These are phyloP conservation scores for Phytophthora sansomeana DNA, from an alignment of 352 stramenopile genomes.

Conservation along the genomic window DNA sequence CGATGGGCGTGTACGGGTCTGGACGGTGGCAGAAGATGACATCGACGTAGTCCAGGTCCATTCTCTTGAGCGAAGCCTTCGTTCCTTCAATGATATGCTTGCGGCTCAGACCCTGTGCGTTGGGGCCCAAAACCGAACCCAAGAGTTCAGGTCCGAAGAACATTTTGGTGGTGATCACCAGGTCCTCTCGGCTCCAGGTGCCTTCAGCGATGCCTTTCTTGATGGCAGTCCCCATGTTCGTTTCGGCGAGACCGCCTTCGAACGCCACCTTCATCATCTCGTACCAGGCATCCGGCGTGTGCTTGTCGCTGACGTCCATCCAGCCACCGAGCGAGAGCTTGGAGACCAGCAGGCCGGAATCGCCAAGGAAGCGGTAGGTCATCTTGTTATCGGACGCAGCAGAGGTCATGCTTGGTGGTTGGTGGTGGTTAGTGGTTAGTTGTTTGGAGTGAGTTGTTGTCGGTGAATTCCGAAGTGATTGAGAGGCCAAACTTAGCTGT, in stretches of 20 bases:
- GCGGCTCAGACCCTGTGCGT: too few relatives aligned
- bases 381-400: slow-evolving; percentile 16
- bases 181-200: too few relatives aligned
- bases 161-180: too few relatives aligned
- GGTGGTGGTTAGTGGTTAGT: not conserved
- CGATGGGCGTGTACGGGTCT: slow-evolving; percentile 46
- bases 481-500: too few relatives aligned
- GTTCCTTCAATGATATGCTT: too few relatives aligned
- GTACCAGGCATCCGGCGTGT: too few relatives aligned
- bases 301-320: slow-evolving; percentile 34
- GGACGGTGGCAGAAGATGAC: slow-evolving; percentile 49
- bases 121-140: too few relatives aligned
- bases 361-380: slow-evolving; percentile 29
- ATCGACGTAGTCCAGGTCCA: slow-evolving; percentile 58
- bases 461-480: slow-evolving; percentile 15
- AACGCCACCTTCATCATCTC: slow-evolving; percentile 45
- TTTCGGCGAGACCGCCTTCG: too few relatives aligned
- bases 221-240: too few relatives aligned
- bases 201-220: too few relatives aligned
- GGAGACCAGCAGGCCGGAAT: slow-evolving; percentile 50
- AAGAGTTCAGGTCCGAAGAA: too few relatives aligned
- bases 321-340: slow-evolving; percentile 44
- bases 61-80: slow-evolving; percentile 45
- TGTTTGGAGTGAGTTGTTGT: not conserved
- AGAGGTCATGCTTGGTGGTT: slow-evolving; percentile 9